Evolutionary conservation across 768 basidiomycete genomes (phyloP), one percentile per base, ranked within the genome.

Genomic region (Asterophora lycoperdoides): DNA sequence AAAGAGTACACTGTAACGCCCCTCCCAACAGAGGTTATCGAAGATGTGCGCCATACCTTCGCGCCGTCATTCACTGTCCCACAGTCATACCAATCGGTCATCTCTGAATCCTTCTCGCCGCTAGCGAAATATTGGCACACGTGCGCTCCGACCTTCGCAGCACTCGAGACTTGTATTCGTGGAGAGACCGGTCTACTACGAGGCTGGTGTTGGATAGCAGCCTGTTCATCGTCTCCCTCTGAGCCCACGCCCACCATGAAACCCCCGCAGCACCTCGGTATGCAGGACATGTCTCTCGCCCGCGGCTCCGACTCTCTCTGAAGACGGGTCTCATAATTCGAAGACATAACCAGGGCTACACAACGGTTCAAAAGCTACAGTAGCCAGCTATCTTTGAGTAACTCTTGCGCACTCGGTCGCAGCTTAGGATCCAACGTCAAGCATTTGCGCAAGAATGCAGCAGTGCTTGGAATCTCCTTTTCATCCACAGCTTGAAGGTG

Each of bases 21-120:
- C 45, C 48, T 54, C n/a, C n/a, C n/a, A n/a, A 42, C 64, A 91
- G 89, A 80, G 69, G 88, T 90, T 13, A 84, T 90, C 6, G 84
- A 89, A 60, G 90, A 90, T 57, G 82, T 88, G 11, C 75, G 84
- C 35, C 80, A 85, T 60, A 84, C 78, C 48, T 91, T 92, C 59
- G 84, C 79, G 20, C 76, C 79, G 8, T 72, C 75, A 5, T 70
- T 74, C 81, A 3, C 74, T 79, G 15, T 74, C 75, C 0, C 68
- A 70, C 32, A 64, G 53, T 8, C 69, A 65, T 20, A 77, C 66
- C 23, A 69, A 64, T 42, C 73, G 72, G 10, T 70, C 77, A 20
- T 72, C 77, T 17, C 79, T n/a, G n/a, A n/a, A 82, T 17, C 65
- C 81, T 80, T 37, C 75, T 83, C 15, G 74, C 82, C 23, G 86